A percentile compares a stretch with the other conserved stretches of the same genome.
These are phyloP conservation scores for Narthecium ossifragum DNA, from an alignment of 106 monocot genomes.

Conservation along the genomic window DNA sequence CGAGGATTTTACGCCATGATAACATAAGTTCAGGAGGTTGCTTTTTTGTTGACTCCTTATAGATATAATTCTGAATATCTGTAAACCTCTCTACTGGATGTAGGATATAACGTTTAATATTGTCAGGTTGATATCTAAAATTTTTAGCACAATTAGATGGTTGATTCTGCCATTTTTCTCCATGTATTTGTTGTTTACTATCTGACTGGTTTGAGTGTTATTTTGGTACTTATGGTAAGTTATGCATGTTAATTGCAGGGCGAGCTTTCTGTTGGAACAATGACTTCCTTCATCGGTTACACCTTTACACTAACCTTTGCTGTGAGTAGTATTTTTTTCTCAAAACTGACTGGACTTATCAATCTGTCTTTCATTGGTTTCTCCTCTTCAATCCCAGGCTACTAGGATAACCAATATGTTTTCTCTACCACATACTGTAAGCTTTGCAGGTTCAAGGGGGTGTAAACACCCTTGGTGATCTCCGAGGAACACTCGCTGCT, in stretches of 20 bases:
- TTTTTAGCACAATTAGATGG: no score
- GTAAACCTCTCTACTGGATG: no score
- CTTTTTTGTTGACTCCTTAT: no score
- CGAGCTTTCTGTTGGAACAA: conserved; percentile 83
- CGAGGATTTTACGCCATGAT: no score
- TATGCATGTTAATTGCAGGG: conserved; percentile 65
- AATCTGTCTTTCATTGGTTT: neutral
- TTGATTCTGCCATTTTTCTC: no score
- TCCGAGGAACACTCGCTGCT: conserved; percentile 77
- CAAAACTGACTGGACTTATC: neutral
- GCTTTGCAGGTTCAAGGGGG: conserved; percentile 86
- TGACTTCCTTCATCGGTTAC: conserved; percentile 98
- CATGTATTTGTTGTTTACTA: no score
- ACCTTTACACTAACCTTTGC: conserved; percentile 98
- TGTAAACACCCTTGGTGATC: conserved; percentile 94
- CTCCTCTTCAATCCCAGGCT: neutral
- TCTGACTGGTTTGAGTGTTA: neutral
- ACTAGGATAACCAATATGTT: neutral
- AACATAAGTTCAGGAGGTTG: no score
- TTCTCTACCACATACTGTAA: neutral
- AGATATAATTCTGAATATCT: no score
- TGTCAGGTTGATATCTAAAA: no score
- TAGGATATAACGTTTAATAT: no score
- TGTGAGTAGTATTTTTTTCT: conserved; percentile 38
- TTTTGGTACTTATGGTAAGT: neutral